Conservation (phyloP, 176 grass and related monocot genomes). For the Lolium rigidum region DNA sequence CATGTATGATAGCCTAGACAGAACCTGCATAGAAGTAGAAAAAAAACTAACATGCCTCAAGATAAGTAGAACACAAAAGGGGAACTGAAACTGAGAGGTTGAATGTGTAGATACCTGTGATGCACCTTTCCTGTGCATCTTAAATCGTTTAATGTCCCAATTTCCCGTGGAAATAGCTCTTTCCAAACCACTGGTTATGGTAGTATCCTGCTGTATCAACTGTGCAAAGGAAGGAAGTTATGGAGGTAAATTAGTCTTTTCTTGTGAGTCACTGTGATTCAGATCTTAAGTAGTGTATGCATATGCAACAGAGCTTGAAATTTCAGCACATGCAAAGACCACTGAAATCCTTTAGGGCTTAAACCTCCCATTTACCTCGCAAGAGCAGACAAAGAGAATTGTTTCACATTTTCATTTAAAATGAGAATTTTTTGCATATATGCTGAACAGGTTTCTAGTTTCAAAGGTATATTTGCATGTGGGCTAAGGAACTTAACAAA, state of each 20-base stretch:
- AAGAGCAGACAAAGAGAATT: background rate
- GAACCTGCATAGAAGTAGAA: conserved; percentile 58
- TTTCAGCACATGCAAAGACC: conserved; percentile 7
- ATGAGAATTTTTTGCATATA: background rate
- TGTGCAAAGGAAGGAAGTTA: conserved; percentile 29
- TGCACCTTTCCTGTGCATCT: conserved; percentile 95
- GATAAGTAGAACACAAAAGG: background rate
- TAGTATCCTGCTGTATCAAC: conserved; percentile 36
- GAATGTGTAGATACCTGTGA: conserved; percentile 71
- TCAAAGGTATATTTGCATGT: background rate
- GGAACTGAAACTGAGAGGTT: background rate
- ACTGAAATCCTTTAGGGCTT: conserved; percentile 2
- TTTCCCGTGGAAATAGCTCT: conserved; percentile 93
- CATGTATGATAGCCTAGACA: conserved; percentile 94
- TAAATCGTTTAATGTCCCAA: conserved; percentile 96
- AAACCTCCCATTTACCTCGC: background rate
- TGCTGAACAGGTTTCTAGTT: conserved; percentile 11
- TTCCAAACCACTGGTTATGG: conserved; percentile 80
- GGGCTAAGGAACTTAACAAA: background rate
- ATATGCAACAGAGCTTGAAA: background rate
- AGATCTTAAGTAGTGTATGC: conserved; percentile 1
- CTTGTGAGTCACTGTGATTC: conserved; percentile 12
- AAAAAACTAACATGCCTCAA: background rate
- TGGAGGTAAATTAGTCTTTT: background rate
- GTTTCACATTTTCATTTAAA: background rate